phyloP scores from a whole-genome alignment of 305 asterid species.

The Petunia hybrid region DNA sequence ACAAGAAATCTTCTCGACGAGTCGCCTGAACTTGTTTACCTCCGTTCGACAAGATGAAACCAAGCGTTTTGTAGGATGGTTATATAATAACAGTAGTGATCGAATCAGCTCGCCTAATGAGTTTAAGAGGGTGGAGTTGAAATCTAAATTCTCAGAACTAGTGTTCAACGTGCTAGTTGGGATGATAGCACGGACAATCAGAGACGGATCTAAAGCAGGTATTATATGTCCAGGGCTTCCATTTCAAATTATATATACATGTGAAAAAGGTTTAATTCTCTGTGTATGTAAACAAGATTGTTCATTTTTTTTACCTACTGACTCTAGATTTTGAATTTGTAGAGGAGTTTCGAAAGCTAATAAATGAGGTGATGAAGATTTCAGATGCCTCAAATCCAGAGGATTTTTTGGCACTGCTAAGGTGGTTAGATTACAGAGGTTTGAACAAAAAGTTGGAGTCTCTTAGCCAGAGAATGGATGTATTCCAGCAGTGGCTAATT shows the following conservation, averaged over 20 bases:
- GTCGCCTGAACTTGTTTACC: conserved; percentile 20
- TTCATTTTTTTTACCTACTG: no score
- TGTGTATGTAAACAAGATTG: no score
- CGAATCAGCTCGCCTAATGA: not conserved
- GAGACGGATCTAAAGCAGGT: not conserved
- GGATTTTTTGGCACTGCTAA: conserved; percentile 55
- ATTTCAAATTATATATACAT: no score
- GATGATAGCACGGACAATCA: conserved; percentile 42
- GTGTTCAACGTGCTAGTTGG: conserved; percentile 49
- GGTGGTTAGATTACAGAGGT: conserved; percentile 55
- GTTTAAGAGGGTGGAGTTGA: conserved; percentile 40
- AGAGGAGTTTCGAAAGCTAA: conserved; percentile 33
- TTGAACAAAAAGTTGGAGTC: conserved; percentile 44
- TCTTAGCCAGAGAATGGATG: conserved; percentile 43
- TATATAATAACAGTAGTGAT: not conserved
- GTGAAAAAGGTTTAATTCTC: no score
- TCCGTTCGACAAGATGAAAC: conserved; percentile 32
- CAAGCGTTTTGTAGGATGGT: conserved; percentile 36
- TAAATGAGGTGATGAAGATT: conserved; percentile 44
- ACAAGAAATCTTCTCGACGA: conserved; percentile 28
- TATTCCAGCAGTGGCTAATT: conserved; percentile 43
- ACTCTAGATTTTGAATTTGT: no score
- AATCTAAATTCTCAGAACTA: conserved; percentile 44
- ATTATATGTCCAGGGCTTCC: no score
- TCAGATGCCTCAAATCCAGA: conserved; percentile 53